Percentiles rank a stretch among this genome's conserved stretches.
Evolutionary conservation across 1,284 basidiomycete genomes (phyloP).

Genomic region (Cerrena zonata): DNA sequence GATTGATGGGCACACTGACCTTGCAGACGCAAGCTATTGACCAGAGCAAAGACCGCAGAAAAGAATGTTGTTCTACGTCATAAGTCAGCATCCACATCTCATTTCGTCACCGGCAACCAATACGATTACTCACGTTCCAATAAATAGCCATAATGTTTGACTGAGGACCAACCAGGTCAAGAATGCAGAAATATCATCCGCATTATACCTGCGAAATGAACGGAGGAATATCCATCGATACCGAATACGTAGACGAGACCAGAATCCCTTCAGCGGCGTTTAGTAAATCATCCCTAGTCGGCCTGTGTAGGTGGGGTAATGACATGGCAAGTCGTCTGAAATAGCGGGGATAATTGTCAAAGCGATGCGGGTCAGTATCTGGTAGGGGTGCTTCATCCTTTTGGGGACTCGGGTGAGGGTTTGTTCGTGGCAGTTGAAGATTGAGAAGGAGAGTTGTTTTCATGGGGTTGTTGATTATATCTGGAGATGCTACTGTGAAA

Average conservation of each 20-base stretch:
- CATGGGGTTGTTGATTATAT: neutral
- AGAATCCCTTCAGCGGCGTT: slow-evolving; percentile 82
- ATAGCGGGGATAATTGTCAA: slow-evolving; percentile 74
- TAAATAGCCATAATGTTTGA: slow-evolving; percentile 87
- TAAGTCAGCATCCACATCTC: slow-evolving; percentile 1
- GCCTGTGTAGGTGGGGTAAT: slow-evolving; percentile 73
- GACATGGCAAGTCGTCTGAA: slow-evolving; percentile 71
- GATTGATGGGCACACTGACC: too few relatives aligned
- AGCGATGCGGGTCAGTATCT: slow-evolving; percentile 27
- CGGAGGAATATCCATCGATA: slow-evolving; percentile 98
- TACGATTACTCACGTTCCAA: slow-evolving; percentile 75
- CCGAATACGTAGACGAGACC: slow-evolving; percentile 85
- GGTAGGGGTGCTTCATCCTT: slow-evolving; percentile 11
- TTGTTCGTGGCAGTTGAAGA: too few relatives aligned
- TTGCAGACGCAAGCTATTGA: slow-evolving; percentile 89
- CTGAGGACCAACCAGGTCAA: slow-evolving; percentile 92
- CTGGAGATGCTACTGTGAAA: neutral
- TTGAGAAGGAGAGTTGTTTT: neutral
- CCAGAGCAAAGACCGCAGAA: slow-evolving; percentile 84
- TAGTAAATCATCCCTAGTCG: slow-evolving; percentile 84
- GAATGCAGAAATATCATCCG: slow-evolving; percentile 96
- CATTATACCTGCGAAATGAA: slow-evolving; percentile 91
- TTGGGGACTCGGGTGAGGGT: too few relatives aligned
- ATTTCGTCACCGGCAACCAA: too few relatives aligned
- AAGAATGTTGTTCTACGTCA: slow-evolving; percentile 83